A percentile compares a stretch with the other conserved stretches of the same genome.
Conservation (phyloP, 805 yeast genomes). For the Metschnikowia dekortorum region DNA sequence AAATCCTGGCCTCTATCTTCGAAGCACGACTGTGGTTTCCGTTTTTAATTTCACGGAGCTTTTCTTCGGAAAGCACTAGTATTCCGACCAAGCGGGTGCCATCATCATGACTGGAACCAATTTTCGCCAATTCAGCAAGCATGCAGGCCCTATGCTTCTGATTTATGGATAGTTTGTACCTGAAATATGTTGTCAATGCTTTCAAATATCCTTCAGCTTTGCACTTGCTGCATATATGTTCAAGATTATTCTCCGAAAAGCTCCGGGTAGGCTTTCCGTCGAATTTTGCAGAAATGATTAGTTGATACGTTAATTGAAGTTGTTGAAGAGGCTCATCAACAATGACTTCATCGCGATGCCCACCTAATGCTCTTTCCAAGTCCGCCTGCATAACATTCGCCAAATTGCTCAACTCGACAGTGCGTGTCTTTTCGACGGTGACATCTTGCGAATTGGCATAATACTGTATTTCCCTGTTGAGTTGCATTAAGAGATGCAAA, state of each 20-base stretch:
- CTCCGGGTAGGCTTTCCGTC: background rate
- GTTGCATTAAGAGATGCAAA: slow-evolving; percentile 24
- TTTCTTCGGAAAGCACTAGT: slow-evolving; percentile 5
- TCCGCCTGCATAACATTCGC: background rate
- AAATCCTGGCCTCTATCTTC: slow-evolving; percentile 4
- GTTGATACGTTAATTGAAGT: background rate
- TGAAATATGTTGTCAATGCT: slow-evolving; percentile 4
- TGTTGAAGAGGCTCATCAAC: background rate
- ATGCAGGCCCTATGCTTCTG: slow-evolving; percentile 2
- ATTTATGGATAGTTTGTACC: slow-evolving; percentile 6
- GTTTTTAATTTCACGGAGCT: background rate
- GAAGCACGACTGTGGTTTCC: slow-evolving; percentile 3
- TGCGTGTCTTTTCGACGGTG: background rate
- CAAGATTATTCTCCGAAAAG: background rate
- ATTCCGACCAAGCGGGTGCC: slow-evolving; percentile 3
- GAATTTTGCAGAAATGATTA: background rate
- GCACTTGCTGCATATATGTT: background rate
- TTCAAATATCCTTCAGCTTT: background rate
- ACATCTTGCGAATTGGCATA: background rate
- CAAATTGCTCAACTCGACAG: background rate
- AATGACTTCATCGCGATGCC: background rate
- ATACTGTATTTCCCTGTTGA: background rate
- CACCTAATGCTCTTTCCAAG: background rate
- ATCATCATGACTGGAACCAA: slow-evolving; percentile 2
- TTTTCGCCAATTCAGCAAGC: slow-evolving; percentile 1